Percentiles rank a stretch among this genome's conserved stretches.
phyloP scores from a whole-genome alignment of 768 basidiomycete species.

The Ramaria rubella region DNA sequence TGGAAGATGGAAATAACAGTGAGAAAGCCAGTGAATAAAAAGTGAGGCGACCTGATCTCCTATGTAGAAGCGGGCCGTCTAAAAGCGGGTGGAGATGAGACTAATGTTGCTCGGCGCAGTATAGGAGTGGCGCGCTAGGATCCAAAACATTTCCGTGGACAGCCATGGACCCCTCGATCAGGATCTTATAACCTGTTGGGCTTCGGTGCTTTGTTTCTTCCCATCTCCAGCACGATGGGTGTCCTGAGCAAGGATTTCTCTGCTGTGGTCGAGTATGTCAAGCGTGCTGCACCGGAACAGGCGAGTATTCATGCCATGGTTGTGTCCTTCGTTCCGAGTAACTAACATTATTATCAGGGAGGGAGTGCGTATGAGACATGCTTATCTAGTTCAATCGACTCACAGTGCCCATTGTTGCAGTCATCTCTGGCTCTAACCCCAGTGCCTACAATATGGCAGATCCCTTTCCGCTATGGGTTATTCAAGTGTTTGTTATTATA shows the following conservation, averaged over 20 bases:
- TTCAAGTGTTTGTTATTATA: slow-evolving; percentile 83
- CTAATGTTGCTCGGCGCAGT: too few relatives aligned
- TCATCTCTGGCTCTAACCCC: slow-evolving; percentile 76
- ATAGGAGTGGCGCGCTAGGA: too few relatives aligned
- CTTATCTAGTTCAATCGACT: slow-evolving; percentile 3
- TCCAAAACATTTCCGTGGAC: too few relatives aligned
- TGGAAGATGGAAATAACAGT: too few relatives aligned
- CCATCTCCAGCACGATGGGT: slow-evolving; percentile 36
- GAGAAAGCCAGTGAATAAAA: too few relatives aligned
- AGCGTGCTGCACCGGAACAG: slow-evolving; percentile 45
- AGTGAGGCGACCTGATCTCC: too few relatives aligned
- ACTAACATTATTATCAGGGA: slow-evolving; percentile 1
- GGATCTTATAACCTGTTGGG: too few relatives aligned
- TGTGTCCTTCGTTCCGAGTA: neutral
- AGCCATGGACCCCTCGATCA: too few relatives aligned
- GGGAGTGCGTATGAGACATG: slow-evolving; percentile 4
- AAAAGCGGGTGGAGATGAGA: too few relatives aligned
- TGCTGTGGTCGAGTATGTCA: slow-evolving; percentile 23
- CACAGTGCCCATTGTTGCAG: slow-evolving; percentile 28
- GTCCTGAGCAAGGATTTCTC: slow-evolving; percentile 35
- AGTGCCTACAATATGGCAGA: slow-evolving; percentile 50
- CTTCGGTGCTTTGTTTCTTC: neutral
- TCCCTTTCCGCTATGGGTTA: slow-evolving; percentile 71
- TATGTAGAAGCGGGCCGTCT: too few relatives aligned
- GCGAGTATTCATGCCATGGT: slow-evolving; percentile 28